Base-by-base conservation (phyloP, 2,329 filamentous ascomycete species). In the Oidium heveae region DNA sequence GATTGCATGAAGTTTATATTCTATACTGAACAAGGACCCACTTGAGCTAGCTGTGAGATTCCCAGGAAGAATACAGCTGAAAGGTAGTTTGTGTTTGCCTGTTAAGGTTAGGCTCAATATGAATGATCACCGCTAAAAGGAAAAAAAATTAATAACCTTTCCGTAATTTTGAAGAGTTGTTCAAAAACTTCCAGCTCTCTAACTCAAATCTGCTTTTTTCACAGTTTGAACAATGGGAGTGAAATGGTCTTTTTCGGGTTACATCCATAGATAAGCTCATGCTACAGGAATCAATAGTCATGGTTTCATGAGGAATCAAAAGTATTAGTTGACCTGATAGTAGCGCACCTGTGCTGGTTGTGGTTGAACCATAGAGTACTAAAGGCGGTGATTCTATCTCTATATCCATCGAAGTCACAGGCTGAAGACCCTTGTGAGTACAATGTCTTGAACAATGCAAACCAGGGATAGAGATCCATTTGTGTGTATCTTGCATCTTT, bases 21-120 rank as follows among this genome's bases (percentile, higher is more conserved):
- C 74, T 58, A 96, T 79, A 55, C 74, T 74, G 18, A 82, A 76
- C 52, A 95, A 69, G 7, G 76, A 71, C 54, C 83, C 83, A 63
- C 88, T 80, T 63, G 84, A 85, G 44, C 80, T 84, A 1, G 86
- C 84, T 2, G 89, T 88, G n/a, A 94, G 74, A 63, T 89, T 76
- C 20, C 91, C 91, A 1, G 80, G 79, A 47, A 98, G 76, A 53
- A 95, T 73, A 61, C 86, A 82, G 61, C 86, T 94, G 68, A 95
- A 94, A 52, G 91, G 89, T 65, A 88, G 93, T 49, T 78, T 74
- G 66, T 95, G 86, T 52, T 74, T 69, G 57, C 82, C 80, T 68
- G 64, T 60, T 68, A 49, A 12, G 28, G 53, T 60, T 55, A 63
- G 57, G 44, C 50, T n/a, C 44, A 13, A 20, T 43, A 22, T 33